Base-by-base conservation (phyloP, 192 early-diverging fungal species). In the Phycomyces nitens region DNA sequence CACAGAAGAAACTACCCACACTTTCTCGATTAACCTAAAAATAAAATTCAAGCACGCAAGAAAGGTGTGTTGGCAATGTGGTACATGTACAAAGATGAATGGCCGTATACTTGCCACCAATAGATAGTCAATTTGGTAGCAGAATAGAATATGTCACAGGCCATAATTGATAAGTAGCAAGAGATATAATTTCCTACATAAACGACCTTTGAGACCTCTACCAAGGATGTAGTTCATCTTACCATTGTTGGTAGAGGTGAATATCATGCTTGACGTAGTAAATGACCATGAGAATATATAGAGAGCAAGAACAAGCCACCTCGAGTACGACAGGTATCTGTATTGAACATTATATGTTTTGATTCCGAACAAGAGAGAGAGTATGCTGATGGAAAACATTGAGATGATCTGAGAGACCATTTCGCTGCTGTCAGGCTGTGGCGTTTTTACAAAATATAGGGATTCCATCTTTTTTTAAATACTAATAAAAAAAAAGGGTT, bases 241-340 rank as follows among this genome's bases (percentile, higher is more conserved):
- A 57, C 53, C 53, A 56, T 80, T 70, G 56, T 76, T 77, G 43
- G 78, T 80, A 34, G 73, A 73, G 7, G 69, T 71, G 1, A 80
- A 58, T 53, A 77, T 57, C 6, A 68, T 64, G 0, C 75, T 69
- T 22, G 70, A 52, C 34, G 71, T 12, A 2, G 78, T 74, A 54
- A 80, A 80, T 23, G 75, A 65, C 78, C 78, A 80, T 0, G 78
- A 80, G 43, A 66, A 38, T 15, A 74, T 7, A 53, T 76, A 77
- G 8, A 80, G 69, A 15, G 16, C 26, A 49, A 74, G 54, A 29
- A 80, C 72, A 3, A 80, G 64, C 8, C 56, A 61, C 7, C 78
- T 65, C 20, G 69, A 62, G 26, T 71, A 76, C 51, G 62, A 58
- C 34, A 70, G 22, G 9, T 64, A 55, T 26, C 44, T 57, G 34